Evolutionary conservation across 2,329 filamentous ascomycete species (phyloP).

Genomic region (Fusarium miscanthi): DNA sequence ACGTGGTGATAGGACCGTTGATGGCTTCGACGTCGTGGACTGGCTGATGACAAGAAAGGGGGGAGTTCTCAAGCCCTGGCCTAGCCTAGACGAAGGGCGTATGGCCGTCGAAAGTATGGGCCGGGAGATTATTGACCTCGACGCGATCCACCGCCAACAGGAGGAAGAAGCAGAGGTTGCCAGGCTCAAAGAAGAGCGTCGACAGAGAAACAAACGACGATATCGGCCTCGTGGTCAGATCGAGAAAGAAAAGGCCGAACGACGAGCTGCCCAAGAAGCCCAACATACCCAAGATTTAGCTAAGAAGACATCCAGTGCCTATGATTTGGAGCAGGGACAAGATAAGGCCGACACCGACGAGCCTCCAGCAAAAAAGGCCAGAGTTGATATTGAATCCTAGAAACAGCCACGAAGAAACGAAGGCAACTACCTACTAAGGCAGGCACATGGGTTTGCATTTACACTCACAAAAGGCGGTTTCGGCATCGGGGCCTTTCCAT

Average conservation of each 20-base stretch:
- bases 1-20: constrained; percentile 26
- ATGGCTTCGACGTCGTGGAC: constrained; percentile 33
- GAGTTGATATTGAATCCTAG: not conserved
- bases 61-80: constrained; percentile 30
- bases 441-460: not conserved
- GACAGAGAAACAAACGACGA: constrained; percentile 39
- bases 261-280: constrained; percentile 15
- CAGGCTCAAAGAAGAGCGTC: constrained; percentile 33
- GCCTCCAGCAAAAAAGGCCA: not conserved
- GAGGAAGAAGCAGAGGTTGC: constrained; percentile 27
- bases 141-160: constrained; percentile 22
- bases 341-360: not conserved
- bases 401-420: not conserved
- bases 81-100: constrained; percentile 30
- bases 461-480: not conserved
- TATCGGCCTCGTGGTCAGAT: constrained; percentile 38
- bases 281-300: not conserved
- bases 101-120: constrained; percentile 33
- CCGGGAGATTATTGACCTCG: constrained; percentile 29
- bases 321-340: not conserved
- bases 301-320: not conserved
- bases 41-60: constrained; percentile 40
- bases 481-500: not conserved
- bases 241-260: constrained; percentile 31
- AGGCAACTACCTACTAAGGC: not conserved